Evolutionary conservation across 75 land plant species (phyloP), one percentile per base, ranked within the genome.

Genomic region (Pinus tabuliformis): DNA sequence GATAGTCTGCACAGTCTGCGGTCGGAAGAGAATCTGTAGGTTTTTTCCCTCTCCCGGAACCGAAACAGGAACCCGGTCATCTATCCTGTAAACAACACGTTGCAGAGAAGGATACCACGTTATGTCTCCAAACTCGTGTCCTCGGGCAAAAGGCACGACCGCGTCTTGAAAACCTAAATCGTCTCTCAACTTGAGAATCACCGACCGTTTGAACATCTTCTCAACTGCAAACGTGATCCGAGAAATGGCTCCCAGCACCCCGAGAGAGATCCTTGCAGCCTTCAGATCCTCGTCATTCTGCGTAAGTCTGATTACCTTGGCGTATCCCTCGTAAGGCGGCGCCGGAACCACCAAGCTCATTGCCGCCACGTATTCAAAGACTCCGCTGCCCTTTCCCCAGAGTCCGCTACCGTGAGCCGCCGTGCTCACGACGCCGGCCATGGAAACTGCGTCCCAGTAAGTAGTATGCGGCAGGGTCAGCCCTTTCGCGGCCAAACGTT

Each of bases 351-450:
- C 81, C 22, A 81, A 22, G 6, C 81, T 56, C 36, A 81, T 66
- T 11, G 58, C 82, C 26, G 77, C 81, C 11, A 81, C 80, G 42
- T 81, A 77, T 16, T 81, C 82, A 24, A 68, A 77, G 9, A 68
- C 54, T 3, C 16, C 37, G 26, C 74, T 42, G 1, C 80, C 82
- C 33, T 33, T 54, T 22, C 73, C 81, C 64, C 70, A 70, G 3
- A 81, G 17, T 1, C 82, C 80, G 30, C 82, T 81, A 3, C 82
- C 82, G 28, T 81, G 82, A 1, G 62, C 74, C n/a, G 82, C 74
- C 42, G 62, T 81, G 65, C 82, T 81, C 14, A 81, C 70, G 8
- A 77, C 28, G 11, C 82, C 82, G 13, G 73, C 82, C 60, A 80
- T 59, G 20, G 81, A 63, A 33, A 80, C 75, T 2, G 63, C 72